Evolutionary conservation across 2,329 filamentous ascomycete species (phyloP).

Genomic region (Penicillium italicum): DNA sequence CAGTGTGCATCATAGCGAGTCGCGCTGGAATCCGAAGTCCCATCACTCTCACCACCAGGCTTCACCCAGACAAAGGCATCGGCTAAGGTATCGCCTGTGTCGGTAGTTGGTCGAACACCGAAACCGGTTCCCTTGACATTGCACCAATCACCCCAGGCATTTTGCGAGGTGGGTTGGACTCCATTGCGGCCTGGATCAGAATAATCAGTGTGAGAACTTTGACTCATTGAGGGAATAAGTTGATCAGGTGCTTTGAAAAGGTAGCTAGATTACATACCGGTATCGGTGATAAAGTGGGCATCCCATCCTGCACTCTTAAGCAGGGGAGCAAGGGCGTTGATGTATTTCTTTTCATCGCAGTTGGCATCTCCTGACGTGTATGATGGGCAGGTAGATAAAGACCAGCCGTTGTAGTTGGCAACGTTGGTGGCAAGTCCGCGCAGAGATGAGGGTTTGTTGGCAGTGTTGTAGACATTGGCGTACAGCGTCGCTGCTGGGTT

Average conservation of each 20-base stretch:
- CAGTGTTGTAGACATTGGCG: slow-evolving; percentile 47
- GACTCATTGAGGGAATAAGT: not conserved
- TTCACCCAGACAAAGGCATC: slow-evolving; percentile 71
- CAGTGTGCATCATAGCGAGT: slow-evolving; percentile 55
- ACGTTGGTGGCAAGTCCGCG: slow-evolving; percentile 57
- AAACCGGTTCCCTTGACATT: slow-evolving; percentile 63
- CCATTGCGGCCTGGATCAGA: slow-evolving; percentile 53
- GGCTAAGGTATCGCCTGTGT: slow-evolving; percentile 56
- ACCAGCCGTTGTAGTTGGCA: slow-evolving; percentile 58
- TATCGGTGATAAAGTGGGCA: slow-evolving; percentile 56
- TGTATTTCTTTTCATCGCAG: slow-evolving; percentile 53
- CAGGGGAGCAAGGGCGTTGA: slow-evolving; percentile 51
- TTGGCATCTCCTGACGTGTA: slow-evolving; percentile 48
- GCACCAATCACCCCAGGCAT: slow-evolving; percentile 65
- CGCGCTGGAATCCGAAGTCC: slow-evolving; percentile 49
- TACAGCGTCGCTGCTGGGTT: slow-evolving; percentile 49
- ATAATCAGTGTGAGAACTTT: not conserved
- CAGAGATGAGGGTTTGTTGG: slow-evolving; percentile 46
- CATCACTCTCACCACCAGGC: slow-evolving; percentile 58
- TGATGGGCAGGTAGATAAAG: slow-evolving; percentile 43
- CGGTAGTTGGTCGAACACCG: slow-evolving; percentile 59
- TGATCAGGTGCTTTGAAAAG: not conserved
- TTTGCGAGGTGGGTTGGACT: slow-evolving; percentile 56
- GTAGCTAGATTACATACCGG: slow-evolving; percentile 33
- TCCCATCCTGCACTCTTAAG: slow-evolving; percentile 48